These are phyloP conservation scores for Penicillium sclerotigenum DNA, from an alignment of 2,329 filamentous ascomycete genomes.

Conservation along the genomic window DNA sequence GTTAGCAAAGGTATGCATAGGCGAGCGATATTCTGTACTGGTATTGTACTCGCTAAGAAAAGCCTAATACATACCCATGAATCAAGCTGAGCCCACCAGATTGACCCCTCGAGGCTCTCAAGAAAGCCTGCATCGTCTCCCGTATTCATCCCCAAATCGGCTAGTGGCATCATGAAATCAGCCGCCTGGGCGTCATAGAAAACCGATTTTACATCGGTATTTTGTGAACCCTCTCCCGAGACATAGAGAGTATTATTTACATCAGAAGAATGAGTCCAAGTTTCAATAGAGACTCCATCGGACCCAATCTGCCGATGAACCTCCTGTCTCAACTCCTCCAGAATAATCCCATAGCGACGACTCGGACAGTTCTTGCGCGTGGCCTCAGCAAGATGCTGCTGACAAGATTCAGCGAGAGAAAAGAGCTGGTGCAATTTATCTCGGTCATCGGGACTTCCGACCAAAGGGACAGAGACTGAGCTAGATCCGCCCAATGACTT, in stretches of 20 bases:
- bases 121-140: constrained; percentile 30
- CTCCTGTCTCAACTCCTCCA: constrained; percentile 47
- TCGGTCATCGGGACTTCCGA: constrained; percentile 18
- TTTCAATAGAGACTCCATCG: background rate
- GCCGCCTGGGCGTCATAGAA: constrained; percentile 15
- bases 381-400: constrained; percentile 47
- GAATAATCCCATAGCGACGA: constrained; percentile 48
- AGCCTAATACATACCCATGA: constrained; percentile 32
- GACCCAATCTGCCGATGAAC: constrained; percentile 37
- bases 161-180: constrained; percentile 21
- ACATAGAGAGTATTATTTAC: background rate
- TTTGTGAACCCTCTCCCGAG: background rate
- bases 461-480: constrained; percentile 17
- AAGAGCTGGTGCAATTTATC: constrained; percentile 35
- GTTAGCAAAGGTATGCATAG: constrained; percentile 1
- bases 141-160: constrained; percentile 19
- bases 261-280: background rate
- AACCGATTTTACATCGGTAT: constrained; percentile 1
- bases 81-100: constrained; percentile 41
- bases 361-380: constrained; percentile 49
- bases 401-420: constrained; percentile 44
- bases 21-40: background rate
- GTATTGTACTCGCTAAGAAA: background rate
- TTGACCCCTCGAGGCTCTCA: constrained; percentile 37
- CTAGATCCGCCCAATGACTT: constrained; percentile 9